These are phyloP conservation scores for Musa acuminata DNA, from an alignment of 176 grass and related monocot species.

Conservation along the genomic window DNA sequence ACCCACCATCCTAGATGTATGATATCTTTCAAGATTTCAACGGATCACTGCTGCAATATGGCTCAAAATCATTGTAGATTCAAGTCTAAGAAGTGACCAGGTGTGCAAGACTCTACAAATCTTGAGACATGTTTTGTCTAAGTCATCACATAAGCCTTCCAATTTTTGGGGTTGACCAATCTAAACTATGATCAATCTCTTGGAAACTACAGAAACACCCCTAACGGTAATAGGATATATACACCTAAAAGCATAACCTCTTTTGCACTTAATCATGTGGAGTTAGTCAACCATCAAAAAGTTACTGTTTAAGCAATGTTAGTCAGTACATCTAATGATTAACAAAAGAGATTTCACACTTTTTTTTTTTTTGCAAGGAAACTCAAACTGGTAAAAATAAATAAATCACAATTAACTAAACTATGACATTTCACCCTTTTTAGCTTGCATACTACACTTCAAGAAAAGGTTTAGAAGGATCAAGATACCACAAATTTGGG, in stretches of 20 bases:
- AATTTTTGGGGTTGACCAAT: neutral
- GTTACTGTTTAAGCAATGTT: neutral
- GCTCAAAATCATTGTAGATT: too few species aligned
- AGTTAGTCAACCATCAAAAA: neutral
- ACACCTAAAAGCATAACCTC: neutral
- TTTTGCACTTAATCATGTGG: neutral
- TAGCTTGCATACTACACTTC: neutral
- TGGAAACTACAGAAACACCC: neutral
- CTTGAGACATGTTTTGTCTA: too few species aligned
- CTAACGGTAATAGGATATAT: neutral
- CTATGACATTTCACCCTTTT: neutral
- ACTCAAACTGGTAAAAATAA: too few species aligned
- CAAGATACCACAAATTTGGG: neutral
- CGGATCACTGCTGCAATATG: too few species aligned
- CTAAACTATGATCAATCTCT: neutral
- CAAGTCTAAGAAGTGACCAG: too few species aligned
- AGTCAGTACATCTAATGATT: too few species aligned
- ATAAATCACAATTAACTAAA: neutral
- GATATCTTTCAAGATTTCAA: too few species aligned
- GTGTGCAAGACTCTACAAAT: too few species aligned
- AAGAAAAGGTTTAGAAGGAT: neutral
- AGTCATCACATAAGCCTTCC: too few species aligned
- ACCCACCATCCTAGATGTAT: too few species aligned
- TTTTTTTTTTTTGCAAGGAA: too few species aligned
- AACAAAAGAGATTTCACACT: too few species aligned